These are phyloP conservation scores for Pichia nanzhaoensis DNA, from an alignment of 805 yeast species.

Conservation along the genomic window DNA sequence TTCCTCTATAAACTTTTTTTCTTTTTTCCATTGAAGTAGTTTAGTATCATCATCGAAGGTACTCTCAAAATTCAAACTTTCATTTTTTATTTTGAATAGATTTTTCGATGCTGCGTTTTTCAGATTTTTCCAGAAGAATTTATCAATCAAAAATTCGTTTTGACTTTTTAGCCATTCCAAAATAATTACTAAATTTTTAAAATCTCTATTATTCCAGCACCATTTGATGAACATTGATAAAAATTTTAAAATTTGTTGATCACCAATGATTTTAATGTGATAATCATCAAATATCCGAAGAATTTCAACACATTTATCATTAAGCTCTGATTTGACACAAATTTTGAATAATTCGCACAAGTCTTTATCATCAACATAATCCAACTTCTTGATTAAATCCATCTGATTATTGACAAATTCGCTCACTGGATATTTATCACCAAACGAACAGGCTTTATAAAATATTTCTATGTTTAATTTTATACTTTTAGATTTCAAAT, in stretches of 20 bases:
- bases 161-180: conserved; percentile 14
- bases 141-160: conserved; percentile 11
- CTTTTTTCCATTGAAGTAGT: background rate
- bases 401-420: conserved; percentile 9
- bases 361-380: conserved; percentile 8
- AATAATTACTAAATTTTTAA: conserved; percentile 8
- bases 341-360: conserved; percentile 11
- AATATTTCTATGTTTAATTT: conserved; percentile 16
- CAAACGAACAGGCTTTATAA: conserved; percentile 19
- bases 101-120: conserved; percentile 6
- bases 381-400: background rate
- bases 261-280: conserved; percentile 8
- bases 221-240: conserved; percentile 13
- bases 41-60: background rate
- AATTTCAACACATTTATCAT: conserved; percentile 3
- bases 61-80: background rate
- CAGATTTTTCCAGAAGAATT: conserved; percentile 7
- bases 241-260: conserved; percentile 12
- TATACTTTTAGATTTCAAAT: conserved; percentile 9
- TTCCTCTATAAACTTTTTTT: conserved; percentile 4
- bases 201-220: conserved; percentile 10
- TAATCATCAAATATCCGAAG: conserved; percentile 1
- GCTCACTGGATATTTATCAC: conserved; percentile 8
- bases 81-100: conserved; percentile 6
- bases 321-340: conserved; percentile 9